These are phyloP conservation scores for Iris pallida DNA, from an alignment of 116 monocot species.

Conservation along the genomic window DNA sequence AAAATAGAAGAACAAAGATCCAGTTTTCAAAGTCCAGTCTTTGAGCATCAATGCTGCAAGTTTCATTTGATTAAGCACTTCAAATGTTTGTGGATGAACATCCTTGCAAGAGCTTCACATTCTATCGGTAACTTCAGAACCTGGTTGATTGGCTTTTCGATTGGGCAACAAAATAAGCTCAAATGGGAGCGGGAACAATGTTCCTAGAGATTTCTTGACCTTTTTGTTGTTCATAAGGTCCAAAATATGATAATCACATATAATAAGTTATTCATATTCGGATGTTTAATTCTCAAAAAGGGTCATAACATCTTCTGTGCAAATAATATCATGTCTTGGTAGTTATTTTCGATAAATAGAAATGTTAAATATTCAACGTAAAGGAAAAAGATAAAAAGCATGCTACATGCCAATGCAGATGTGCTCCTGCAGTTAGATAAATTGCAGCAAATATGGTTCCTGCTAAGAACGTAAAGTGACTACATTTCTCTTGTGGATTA, in stretches of 20 bases:
- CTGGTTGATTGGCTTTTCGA: slow-evolving; percentile 8
- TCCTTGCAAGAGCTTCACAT: slow-evolving; percentile 12
- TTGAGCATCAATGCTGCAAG: slow-evolving; percentile 10
- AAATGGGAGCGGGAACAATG: neutral
- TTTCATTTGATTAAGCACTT: slow-evolving; percentile 16
- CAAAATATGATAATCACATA: neutral
- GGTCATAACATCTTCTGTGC: neutral
- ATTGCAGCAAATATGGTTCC: neutral
- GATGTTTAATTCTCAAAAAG: neutral
- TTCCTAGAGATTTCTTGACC: neutral
- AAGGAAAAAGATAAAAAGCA: neutral
- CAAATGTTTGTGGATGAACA: slow-evolving; percentile 11
- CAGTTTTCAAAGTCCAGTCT: slow-evolving; percentile 11
- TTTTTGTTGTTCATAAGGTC: slow-evolving; percentile 1
- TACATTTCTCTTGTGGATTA: neutral
- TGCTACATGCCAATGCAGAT: neutral
- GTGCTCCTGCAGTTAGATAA: neutral
- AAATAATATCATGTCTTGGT: neutral
- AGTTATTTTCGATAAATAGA: neutral
- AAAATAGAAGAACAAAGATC: slow-evolving; percentile 19
- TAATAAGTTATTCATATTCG: neutral
- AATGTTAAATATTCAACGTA: neutral
- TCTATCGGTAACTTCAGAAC: slow-evolving; percentile 15
- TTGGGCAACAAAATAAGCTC: neutral
- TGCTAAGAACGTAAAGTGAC: neutral